Base-by-base conservation (phyloP, 1,284 basidiomycete species). In the Irpex lacteus region DNA sequence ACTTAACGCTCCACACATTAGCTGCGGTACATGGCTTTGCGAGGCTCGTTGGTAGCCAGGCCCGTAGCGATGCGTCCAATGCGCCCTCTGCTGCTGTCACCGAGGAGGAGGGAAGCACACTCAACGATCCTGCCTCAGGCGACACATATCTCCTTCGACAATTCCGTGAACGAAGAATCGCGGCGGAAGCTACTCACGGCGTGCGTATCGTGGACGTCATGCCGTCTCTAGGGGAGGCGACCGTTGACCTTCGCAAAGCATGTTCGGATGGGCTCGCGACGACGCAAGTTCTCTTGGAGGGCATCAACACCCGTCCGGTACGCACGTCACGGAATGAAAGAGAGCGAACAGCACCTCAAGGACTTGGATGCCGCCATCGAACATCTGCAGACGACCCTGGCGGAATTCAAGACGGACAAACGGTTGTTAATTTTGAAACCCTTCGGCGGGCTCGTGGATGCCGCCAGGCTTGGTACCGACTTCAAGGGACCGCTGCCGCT, bases 221-320 rank as follows among this genome's bases (percentile, higher is more conserved):
- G 7, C 83, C 85, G 1, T 73, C 81, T 9, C 72, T 90, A 62
- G 73, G 74, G 8, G 69, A 75, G 13, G 74, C 80, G 2, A 86
- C 85, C 0, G 62, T 68, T 8, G 76, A 79, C 1, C 73, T 87
- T 0, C 81, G 85, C 15, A 59, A 67, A 4, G 76, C 81, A 0
- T 76, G 76, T 37, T 67, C 74, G 5, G 71, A 65, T 3, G 81
- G 75, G 2, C 71, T 85, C n/a, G 68, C 61, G 0, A 68, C 75
- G 26, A 73, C 75, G 7, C 71, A 77, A 32, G 68, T 70, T 4
- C 76, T 79, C 60, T 67, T 87, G 34, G 72, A 78, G 15, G 71
- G 76, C 54, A 74, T 84, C 66, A 88, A 89, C 71, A 75, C 73
- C 13, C 75, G 77, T 11, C 78, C 78, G 86, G 36, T 88, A 82